Evolutionary conservation across 441 rosid species (phyloP), one percentile per base, ranked within the genome.

Genomic region (Jatropha podagrica): DNA sequence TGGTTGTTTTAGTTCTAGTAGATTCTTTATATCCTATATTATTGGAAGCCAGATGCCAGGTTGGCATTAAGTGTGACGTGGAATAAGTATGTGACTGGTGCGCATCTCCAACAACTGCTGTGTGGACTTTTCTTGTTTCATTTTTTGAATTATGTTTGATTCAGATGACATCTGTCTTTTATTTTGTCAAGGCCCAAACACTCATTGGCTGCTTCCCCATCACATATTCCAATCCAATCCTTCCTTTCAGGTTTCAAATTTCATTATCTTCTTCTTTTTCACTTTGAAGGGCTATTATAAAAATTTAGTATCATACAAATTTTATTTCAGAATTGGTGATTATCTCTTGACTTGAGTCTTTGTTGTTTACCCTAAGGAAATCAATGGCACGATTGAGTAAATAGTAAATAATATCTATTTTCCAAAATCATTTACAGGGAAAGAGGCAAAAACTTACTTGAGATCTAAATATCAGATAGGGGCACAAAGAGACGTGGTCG

Each of bases 401-500:
- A 44, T 32, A 32, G 32, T 32, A 32, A 32, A 32, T 32, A 44
- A 6, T 4, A 44, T 4, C 0, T 44, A 44, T 44, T 7, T n/a
- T 17, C 69, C 51, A 20, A 58, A 58, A 58, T 58, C 17, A 0
- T 20, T 5, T 17, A 15, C 1, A 0, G 26, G 20, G 32, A 1
- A 32, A 32, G 1, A 41, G 48, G 48, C 7, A 44, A 3, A 26
- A 23, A 12, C 1, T 14, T 2, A 13, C n/a, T 14, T 13, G 71
- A 9, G 56, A 46, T 15, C 54, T 38, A 48, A 49, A 17, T 7
- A 48, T 4, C 61, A 20, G 13, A n/a, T 3, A 20, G 3, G 64
- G 20, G 0, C 1, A 63, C 8, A 52, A 7, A n/a, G 91, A 90
- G 91, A 92, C 95, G 97, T 92, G 97, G 95, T 82, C 91, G 38